Evolutionary conservation across 202 grass and related monocot genomes (phyloP), one percentile per base, ranked within the genome.

Genomic region (Cymbopogon flexuosus): DNA sequence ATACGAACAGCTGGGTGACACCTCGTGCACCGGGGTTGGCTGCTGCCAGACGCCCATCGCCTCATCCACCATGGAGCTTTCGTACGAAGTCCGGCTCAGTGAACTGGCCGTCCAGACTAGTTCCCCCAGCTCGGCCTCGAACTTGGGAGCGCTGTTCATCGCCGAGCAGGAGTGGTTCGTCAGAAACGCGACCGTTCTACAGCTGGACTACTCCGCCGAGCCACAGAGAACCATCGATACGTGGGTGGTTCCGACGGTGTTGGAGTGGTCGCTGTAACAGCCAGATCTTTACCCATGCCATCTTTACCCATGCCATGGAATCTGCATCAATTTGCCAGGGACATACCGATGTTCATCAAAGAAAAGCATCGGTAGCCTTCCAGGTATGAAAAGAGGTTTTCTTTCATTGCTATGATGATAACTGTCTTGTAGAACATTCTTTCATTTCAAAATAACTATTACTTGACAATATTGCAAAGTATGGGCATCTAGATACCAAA

Each of bases 271-370:
- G 19, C 18, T n/a, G n/a, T n/a, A n/a, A n/a, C n/a, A n/a, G n/a
- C n/a, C n/a, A n/a, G n/a, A n/a, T n/a, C n/a, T n/a, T n/a, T n/a
- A n/a, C n/a, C n/a, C n/a, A n/a, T n/a, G n/a, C n/a, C n/a, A n/a
- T n/a, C n/a, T 71, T 61, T 88, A 88, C 33, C 82, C 70, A 24
- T 93, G 88, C 29, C 69, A 78, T 63, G 85, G 88, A 52, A 66
- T 22, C 45, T 92, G 87, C 81, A 52, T 43, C 56, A 92, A 92
- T 87, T 10, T 62, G 36, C 71, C 33, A 22, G 90, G 90, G 72
- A 41, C 84, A 40, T 87, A 89, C 42, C 9, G 41, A 23, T 92
- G 90, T 67, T 62, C 64, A 5, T 14, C 71, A 41, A 86, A 41
- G 54, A 81, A 52, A 76, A 69, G 11, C 0, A 76, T 62, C 11